Evolutionary conservation across 805 yeast species (phyloP).

Genomic region (Vanderwaltozyma polyspora): DNA sequence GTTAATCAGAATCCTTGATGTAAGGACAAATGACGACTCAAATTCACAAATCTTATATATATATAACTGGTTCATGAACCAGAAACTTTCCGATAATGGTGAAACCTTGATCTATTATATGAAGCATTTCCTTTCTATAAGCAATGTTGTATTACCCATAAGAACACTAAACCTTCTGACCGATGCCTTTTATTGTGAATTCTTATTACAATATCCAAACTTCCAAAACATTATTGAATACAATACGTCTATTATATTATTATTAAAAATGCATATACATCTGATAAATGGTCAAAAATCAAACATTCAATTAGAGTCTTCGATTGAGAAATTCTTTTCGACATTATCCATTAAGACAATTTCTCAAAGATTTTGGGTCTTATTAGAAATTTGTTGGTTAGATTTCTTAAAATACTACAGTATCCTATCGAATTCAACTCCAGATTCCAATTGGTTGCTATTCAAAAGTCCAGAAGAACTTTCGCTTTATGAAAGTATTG

Average conservation of each 20-base stretch:
- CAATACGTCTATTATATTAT: not conserved
- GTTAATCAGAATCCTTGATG: no score
- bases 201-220: constrained; percentile 1
- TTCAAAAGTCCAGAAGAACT: not conserved
- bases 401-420: not conserved
- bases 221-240: not conserved
- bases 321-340: no score
- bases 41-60: no score
- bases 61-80: no score
- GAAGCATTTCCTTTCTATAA: no score
- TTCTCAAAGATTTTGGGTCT: not conserved
- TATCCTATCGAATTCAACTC: not conserved
- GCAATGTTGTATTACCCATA: no score
- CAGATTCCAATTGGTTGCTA: not conserved
- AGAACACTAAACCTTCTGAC: constrained; percentile 4
- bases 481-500: not conserved
- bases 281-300: not conserved
- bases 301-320: not conserved
- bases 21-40: no score
- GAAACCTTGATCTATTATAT: no score
- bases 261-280: not conserved
- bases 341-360: no score
- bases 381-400: constrained; percentile 1
- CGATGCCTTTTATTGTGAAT: constrained; percentile 10
- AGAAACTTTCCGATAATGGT: no score